Conservation (phyloP, 2,329 filamentous ascomycete genomes). For the Aspergillus aculeatinus region DNA sequence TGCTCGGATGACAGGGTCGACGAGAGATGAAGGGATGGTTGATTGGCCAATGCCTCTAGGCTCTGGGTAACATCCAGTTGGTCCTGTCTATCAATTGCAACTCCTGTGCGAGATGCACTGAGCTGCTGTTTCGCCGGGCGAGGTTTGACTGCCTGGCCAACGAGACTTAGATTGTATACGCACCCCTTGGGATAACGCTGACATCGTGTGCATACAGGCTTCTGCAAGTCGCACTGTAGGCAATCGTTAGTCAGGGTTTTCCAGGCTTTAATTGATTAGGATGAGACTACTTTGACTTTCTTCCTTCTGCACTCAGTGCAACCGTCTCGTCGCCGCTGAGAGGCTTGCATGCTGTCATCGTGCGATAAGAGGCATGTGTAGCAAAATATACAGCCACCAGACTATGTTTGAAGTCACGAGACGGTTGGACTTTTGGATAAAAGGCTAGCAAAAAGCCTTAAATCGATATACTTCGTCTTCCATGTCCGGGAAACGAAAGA, state of each 20-base stretch:
- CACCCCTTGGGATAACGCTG: slow-evolving; percentile 26
- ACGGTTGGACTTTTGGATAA: background rate
- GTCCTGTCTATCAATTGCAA: background rate
- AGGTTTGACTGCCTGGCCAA: slow-evolving; percentile 10
- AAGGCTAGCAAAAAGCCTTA: background rate
- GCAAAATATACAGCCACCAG: background rate
- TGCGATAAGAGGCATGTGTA: background rate
- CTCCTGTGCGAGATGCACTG: background rate
- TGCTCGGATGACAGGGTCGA: slow-evolving; percentile 21
- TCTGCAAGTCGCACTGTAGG: slow-evolving; percentile 26
- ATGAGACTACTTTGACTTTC: slow-evolving; percentile 26
- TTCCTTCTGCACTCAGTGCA: slow-evolving; percentile 32
- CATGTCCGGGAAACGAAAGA: background rate
- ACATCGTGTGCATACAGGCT: slow-evolving; percentile 28
- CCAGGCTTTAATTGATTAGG: background rate
- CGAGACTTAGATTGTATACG: slow-evolving; percentile 25
- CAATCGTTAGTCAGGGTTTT: background rate
- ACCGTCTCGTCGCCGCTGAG: slow-evolving; percentile 30
- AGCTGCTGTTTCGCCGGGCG: background rate
- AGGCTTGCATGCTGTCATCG: background rate
- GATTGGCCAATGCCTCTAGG: slow-evolving; percentile 8
- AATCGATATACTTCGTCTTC: background rate
- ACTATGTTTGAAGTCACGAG: background rate
- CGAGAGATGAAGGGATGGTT: slow-evolving; percentile 19
- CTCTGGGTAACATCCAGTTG: background rate